Base-by-base conservation (phyloP, 2,329 filamentous ascomycete species). In the Dactylellina leptospora region DNA sequence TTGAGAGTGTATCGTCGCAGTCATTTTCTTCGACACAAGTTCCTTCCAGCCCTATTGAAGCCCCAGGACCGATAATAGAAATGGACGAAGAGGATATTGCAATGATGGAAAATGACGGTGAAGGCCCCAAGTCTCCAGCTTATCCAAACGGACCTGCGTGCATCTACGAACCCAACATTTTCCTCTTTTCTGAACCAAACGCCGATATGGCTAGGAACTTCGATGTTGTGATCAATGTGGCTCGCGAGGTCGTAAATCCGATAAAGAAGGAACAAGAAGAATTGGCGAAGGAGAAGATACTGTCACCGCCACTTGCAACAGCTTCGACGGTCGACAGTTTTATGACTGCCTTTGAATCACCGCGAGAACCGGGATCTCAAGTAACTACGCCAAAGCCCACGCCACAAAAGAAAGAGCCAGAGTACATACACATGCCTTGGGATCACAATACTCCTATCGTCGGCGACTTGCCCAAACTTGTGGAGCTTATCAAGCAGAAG, bases 401-500 rank as follows among this genome's bases (percentile, higher is more conserved):
- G 80, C 79, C 40, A 71, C 79, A 3, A 1, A 79, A 79, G 36
- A 84, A 82, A 54, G 81, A 85, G 47, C 91, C 91, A 0, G 91
- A 96, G 78, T 96, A 96, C 76, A 90, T 95, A 13, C 91, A 96
- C 78, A 88, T 95, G 76, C 89, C 87, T 1, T 95, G 91, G 91
- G 91, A 95, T 73, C 91, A 95, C 81, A 93, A 93, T 80, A 93
- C 90, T 0, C 90, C 95, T 70, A 93, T 96, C 75, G 87, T 90
- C 0, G 86, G 87, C 3, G 91, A 95, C 78, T 81, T 95, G 18
- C 87, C 91, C 83, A 83, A 82, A 48, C 83, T 96, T 11, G 92
- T 91, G 76, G 88, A 91, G 78, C 85, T 85, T 3, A 92, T 96
- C 71, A 90, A 93, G 74, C 85, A 87, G 38, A 85, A 87, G 70